These are phyloP conservation scores for Viola odorata DNA, from an alignment of 345 rosid species.

Conservation along the genomic window DNA sequence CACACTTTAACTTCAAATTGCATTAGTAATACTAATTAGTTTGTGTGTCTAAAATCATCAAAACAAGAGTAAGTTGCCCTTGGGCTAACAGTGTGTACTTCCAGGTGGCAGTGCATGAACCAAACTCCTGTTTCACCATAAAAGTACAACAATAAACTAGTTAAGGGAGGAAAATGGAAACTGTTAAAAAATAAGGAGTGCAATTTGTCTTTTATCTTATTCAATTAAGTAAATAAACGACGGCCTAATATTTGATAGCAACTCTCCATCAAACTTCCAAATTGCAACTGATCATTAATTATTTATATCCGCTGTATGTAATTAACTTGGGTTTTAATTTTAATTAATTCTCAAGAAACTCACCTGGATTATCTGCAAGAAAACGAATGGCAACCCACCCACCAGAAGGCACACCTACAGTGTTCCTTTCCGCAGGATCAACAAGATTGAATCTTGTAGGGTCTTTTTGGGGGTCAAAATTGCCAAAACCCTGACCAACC, in stretches of 20 bases:
- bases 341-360: not conserved
- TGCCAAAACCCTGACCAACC: conserved; percentile 43
- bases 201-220: not conserved
- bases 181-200: not conserved
- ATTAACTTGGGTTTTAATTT: not conserved
- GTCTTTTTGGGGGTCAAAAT: conserved; percentile 40
- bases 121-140: conserved; percentile 16
- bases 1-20: no score
- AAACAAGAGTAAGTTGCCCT: no score
- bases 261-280: not conserved
- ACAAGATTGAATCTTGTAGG: conserved; percentile 41
- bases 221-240: not conserved
- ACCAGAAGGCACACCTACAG: conserved; percentile 43
- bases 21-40: no score
- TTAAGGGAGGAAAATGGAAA: not conserved
- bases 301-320: not conserved
- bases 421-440: conserved; percentile 51
- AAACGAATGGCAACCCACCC: conserved; percentile 62
- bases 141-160: not conserved
- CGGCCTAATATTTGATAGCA: not conserved
- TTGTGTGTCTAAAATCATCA: no score
- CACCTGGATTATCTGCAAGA: conserved; percentile 47
- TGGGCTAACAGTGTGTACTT: no score
- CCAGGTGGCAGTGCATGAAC: conserved; percentile 57
- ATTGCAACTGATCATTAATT: not conserved